These are phyloP conservation scores for Didymellaceae sp. DNA, from an alignment of 2,329 filamentous ascomycete species.

Conservation along the genomic window DNA sequence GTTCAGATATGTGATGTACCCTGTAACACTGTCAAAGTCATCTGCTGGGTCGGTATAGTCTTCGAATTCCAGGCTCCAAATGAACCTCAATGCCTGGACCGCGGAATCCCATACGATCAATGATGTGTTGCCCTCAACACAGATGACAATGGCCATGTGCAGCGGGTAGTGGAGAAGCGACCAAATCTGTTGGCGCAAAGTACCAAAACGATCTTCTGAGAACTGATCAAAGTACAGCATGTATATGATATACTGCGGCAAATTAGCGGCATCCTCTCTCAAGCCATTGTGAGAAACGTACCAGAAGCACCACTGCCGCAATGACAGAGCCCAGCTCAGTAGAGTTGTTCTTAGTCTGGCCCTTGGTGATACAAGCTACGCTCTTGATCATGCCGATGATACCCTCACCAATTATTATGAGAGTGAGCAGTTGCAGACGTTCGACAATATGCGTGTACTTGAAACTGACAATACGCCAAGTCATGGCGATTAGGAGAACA, in stretches of 20 bases:
- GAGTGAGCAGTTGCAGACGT: conserved; percentile 64
- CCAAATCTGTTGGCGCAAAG: conserved; percentile 64
- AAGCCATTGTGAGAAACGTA: background rate
- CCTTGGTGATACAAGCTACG: conserved; percentile 32
- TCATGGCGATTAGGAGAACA: conserved; percentile 33
- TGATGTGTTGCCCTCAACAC: conserved; percentile 60
- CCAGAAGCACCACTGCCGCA: conserved; percentile 27
- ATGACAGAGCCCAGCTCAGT: conserved; percentile 30
- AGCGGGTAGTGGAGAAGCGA: conserved; percentile 64
- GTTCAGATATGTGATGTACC: conserved; percentile 24
- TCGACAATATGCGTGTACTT: conserved; percentile 65
- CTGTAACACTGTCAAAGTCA: conserved; percentile 18
- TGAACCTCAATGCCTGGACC: conserved; percentile 30
- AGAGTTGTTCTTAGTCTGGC: conserved; percentile 25
- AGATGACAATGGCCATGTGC: conserved; percentile 65
- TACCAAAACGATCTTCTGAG: conserved; percentile 54
- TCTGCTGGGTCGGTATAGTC: conserved; percentile 23
- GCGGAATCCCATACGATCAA: conserved; percentile 35
- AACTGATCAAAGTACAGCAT: conserved; percentile 65
- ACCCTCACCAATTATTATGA: conserved; percentile 69
- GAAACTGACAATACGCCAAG: conserved; percentile 62
- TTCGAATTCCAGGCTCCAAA: conserved; percentile 25
- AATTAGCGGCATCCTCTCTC: background rate
- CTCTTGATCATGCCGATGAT: conserved; percentile 62
- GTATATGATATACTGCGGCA: conserved; percentile 59